Percentiles rank a stretch among this genome's conserved stretches.
Conservation (phyloP, 192 early-diverging fungal genomes). For the Haplosporangium gracile region DNA sequence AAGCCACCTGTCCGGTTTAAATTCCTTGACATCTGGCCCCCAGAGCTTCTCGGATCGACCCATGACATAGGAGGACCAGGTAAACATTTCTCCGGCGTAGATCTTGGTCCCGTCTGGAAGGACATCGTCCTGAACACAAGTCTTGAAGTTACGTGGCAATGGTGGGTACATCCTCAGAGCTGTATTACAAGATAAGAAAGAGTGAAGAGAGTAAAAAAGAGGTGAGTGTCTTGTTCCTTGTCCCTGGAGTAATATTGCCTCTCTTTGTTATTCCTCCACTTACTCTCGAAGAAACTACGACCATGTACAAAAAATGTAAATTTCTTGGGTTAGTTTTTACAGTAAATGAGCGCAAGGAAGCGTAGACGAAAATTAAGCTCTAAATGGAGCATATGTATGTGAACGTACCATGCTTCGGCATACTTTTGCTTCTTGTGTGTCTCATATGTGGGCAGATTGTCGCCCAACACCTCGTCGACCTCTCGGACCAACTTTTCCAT, state of each 20-base stretch:
- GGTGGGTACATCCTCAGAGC: conserved; percentile 74
- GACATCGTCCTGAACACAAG: conserved; percentile 65
- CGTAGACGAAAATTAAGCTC: neutral
- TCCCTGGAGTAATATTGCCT: neutral
- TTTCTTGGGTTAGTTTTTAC: neutral
- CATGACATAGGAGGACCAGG: conserved; percentile 63
- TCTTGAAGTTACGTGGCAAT: conserved; percentile 61
- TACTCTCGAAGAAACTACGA: conserved; percentile 22
- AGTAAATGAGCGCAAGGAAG: neutral
- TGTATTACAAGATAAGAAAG: conserved; percentile 39
- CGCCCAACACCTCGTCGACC: conserved; percentile 13
- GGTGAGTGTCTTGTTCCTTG: neutral
- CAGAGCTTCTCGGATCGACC: conserved; percentile 67
- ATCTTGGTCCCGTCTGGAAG: conserved; percentile 73
- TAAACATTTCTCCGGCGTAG: conserved; percentile 60
- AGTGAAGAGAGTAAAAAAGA: neutral
- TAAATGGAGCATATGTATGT: neutral
- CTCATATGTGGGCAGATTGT: conserved; percentile 21
- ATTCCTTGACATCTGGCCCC: conserved; percentile 72
- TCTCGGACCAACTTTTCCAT: conserved; percentile 44
- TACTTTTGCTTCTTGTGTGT: conserved; percentile 30
- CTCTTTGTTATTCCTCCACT: neutral
- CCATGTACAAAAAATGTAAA: neutral
- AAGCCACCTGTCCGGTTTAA: conserved; percentile 66
- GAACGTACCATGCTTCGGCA: conserved; percentile 45